Evolutionary conservation across 1,284 basidiomycete species (phyloP), one percentile per base, ranked within the genome.

Genomic region (Cerrena zonata): DNA sequence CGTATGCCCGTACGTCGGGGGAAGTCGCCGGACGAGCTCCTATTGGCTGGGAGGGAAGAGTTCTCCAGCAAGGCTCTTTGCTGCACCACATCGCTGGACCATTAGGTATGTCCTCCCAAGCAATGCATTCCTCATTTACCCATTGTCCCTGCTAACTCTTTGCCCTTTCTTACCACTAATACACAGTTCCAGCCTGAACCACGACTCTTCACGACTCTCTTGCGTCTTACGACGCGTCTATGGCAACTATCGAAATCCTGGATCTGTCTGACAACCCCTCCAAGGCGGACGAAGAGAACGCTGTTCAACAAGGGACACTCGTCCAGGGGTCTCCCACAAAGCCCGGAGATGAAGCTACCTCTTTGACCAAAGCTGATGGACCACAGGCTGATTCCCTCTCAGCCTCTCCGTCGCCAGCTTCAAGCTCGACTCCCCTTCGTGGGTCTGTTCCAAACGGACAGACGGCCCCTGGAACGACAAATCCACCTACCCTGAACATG

Each of bases 141-240:
- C 48, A 22, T 15, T 18, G 34, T 18, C n/a, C 44, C 36, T 13
- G 21, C 25, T 19, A n/a, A 22, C 21, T 21, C n/a, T 45, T 40
- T 25, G 23, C 4, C 38, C 15, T 37, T 38, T 45, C 18, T 26
- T 21, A 24, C 30, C 47, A 11, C 19, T 27, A 12, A 18, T 39
- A n/a, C 26, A 18, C 39, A 44, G 46, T 45, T 38, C 22, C 42
- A 54, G 49, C 24, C 37, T 40, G 21, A 25, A 48, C 49, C 44
- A 56, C 47, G 34, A 46, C 53, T 44, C 49, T 21, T 47, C 50
- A 45, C 51, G 30, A 53, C 51, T 46, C 56, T 56, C 55, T 63
- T 68, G 81, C 82, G 82, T 86, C 82, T 69, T 68, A 58, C 67
- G 79, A 82, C 85, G 84, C 83, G 85, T 85, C 71, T 80, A 87